phyloP scores from a whole-genome alignment of 2,329 filamentous ascomycete genomes.

The Paracoccidioides brasiliensis region DNA sequence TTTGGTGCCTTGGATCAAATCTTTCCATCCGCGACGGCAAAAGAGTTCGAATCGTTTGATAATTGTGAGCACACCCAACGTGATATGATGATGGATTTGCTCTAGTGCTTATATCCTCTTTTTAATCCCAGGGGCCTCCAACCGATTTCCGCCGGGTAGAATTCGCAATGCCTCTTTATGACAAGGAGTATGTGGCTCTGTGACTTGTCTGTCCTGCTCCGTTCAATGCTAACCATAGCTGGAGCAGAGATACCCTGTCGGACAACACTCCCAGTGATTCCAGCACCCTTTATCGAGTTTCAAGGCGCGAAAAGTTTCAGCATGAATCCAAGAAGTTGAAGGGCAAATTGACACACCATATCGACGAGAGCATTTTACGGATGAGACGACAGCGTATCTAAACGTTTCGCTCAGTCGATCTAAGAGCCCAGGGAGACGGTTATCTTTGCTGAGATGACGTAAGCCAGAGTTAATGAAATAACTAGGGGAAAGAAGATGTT shows the following conservation, averaged over 20 bases:
- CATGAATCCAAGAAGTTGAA: background rate
- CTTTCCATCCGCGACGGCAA: slow-evolving; percentile 18
- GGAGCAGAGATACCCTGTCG: background rate
- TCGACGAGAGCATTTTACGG: background rate
- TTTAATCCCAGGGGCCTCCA: slow-evolving; percentile 23
- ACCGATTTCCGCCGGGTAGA: slow-evolving; percentile 34
- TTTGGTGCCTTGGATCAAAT: slow-evolving; percentile 22
- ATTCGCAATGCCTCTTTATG: slow-evolving; percentile 18
- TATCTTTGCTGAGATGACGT: background rate
- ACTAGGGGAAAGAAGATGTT: background rate
- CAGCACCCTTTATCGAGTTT: background rate
- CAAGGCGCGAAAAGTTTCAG: slow-evolving; percentile 1
- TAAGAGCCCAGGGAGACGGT: background rate
- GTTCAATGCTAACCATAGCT: background rate
- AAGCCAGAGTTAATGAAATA: background rate
- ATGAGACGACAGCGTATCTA: background rate
- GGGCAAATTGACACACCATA: background rate
- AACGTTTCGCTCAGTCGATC: background rate
- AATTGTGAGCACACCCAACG: slow-evolving; percentile 1
- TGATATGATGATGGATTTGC: background rate
- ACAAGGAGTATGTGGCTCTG: background rate
- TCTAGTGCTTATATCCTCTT: background rate
- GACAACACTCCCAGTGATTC: background rate
- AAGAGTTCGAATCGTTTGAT: slow-evolving; percentile 1
- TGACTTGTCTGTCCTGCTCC: background rate